Evolutionary conservation across 2,329 filamentous ascomycete genomes (phyloP), one percentile per base, ranked within the genome.

Genomic region (Epichloe amarillans): DNA sequence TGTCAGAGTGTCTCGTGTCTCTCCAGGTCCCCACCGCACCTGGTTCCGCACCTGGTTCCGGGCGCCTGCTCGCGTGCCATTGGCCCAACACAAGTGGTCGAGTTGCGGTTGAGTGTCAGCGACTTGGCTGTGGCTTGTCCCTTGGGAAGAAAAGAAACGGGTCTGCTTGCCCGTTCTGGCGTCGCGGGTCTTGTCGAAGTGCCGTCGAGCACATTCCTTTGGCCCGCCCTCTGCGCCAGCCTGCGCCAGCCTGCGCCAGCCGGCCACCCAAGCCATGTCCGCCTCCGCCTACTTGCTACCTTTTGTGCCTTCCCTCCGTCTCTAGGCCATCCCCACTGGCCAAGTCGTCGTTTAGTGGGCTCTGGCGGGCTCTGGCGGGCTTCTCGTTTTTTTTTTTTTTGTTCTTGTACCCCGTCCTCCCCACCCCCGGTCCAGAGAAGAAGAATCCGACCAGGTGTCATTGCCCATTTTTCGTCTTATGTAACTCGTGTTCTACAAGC

Each of bases 331-430:
- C 33, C 17, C 8, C 33, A 15, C 46, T 1, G 30, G 33, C 17
- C 46, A 19, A 35, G 12, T 23, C 14, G 26, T 23, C 30, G 17
- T 46, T 42, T 35, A n/a, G 26, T 21, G 19, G 39, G 23, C 23
- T 23, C 23, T 35, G 26, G 26, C 33, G 19, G 38, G 23, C 6
- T 46, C 23, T 33, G 26, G 26, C 21, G 19, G 39, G 44, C 42
- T 44, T 17, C n/a, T 42, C 36, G 35, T 12, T 26, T 26, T 30
- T 23, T n/a, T n/a, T 12, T 26, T 26, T 48, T 46, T 46, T 46
- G 21, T 33, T 30, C 41, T 45, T 52, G 41, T 49, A 46, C 50
- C 40, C 41, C 50, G 23, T 45, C 46, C 30, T 49, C 35, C 50
- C 46, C 50, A 33, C 39, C 15, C 39, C 37, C 36, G 11, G 46